These are phyloP conservation scores for Oxytropis ochrocephala DNA, from an alignment of 306 rosid species.

Conservation along the genomic window DNA sequence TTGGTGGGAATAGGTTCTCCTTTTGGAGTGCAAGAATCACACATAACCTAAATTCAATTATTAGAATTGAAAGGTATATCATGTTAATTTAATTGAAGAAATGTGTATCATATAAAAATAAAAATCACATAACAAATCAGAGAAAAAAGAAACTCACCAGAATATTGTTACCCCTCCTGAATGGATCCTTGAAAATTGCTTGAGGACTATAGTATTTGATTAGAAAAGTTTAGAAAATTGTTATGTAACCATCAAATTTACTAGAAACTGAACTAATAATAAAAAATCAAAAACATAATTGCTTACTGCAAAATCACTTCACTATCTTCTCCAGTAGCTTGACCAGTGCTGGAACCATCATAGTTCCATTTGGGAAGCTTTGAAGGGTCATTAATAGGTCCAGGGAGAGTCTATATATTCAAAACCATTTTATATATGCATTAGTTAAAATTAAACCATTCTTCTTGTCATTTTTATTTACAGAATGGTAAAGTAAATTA, in stretches of 20 bases:
- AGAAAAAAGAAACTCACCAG: conserved; percentile 39
- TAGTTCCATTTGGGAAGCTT: conserved; percentile 87
- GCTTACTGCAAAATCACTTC: conserved; percentile 80
- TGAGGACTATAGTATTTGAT: conserved; percentile 60
- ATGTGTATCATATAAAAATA: background rate
- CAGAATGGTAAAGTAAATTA: conserved; percentile 25
- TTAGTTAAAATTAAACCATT: background rate
- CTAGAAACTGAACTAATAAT: background rate
- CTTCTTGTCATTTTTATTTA: background rate
- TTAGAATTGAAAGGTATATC: too few species aligned
- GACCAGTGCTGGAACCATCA: conserved; percentile 93
- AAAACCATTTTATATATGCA: conserved; percentile 1
- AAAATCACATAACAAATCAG: background rate
- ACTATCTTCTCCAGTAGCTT: conserved; percentile 88
- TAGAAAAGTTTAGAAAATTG: background rate
- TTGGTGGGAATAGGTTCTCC: conserved; percentile 70
- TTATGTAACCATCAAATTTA: background rate
- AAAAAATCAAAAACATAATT: background rate
- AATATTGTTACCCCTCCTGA: conserved; percentile 76
- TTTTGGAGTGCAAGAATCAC: conserved; percentile 59
- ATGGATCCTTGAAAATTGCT: conserved; percentile 88
- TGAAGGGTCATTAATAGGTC: conserved; percentile 65
- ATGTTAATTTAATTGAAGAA: background rate
- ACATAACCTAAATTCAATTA: conserved; percentile 44
- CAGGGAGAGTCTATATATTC: conserved; percentile 56